Evolutionary conservation across 2,329 filamentous ascomycete species (phyloP).

Genomic region (Claviceps sp.): DNA sequence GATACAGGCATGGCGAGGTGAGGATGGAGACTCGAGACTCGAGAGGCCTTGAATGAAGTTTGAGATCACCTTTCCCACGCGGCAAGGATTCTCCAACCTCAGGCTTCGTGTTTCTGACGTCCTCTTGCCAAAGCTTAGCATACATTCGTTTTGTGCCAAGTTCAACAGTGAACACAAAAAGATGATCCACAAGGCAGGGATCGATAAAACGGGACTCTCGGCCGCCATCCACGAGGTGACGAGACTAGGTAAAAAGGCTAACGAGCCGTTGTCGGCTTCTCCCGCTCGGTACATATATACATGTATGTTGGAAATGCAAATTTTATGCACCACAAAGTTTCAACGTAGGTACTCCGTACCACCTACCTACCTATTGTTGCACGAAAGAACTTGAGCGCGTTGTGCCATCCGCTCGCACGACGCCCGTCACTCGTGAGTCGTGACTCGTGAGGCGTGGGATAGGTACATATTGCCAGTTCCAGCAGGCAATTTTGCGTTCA

Average conservation of each 20-base stretch:
- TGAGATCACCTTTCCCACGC: too few species aligned
- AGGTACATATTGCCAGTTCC: neutral
- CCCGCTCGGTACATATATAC: neutral
- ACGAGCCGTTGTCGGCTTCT: neutral
- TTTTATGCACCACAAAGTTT: neutral
- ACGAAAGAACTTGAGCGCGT: neutral
- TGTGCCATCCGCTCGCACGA: neutral
- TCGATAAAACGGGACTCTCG: neutral
- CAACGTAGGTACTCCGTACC: too few species aligned
- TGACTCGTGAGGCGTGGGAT: neutral
- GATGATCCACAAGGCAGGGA: neutral
- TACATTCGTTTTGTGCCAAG: too few species aligned
- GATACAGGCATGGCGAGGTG: too few species aligned
- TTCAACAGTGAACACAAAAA: neutral
- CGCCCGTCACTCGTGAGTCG: too few species aligned
- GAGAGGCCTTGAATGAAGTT: too few species aligned
- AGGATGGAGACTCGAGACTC: too few species aligned
- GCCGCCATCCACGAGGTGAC: neutral
- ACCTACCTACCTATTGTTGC: too few species aligned
- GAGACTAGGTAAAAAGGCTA: neutral
- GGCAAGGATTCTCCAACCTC: too few species aligned
- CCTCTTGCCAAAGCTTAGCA: too few species aligned
- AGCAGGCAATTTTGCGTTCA: neutral
- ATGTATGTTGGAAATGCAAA: neutral
- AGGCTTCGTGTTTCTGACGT: too few species aligned